Percentiles rank a stretch among this genome's conserved stretches.
phyloP scores from a whole-genome alignment of 805 yeast genomes.

The Ogataea allantospora region DNA sequence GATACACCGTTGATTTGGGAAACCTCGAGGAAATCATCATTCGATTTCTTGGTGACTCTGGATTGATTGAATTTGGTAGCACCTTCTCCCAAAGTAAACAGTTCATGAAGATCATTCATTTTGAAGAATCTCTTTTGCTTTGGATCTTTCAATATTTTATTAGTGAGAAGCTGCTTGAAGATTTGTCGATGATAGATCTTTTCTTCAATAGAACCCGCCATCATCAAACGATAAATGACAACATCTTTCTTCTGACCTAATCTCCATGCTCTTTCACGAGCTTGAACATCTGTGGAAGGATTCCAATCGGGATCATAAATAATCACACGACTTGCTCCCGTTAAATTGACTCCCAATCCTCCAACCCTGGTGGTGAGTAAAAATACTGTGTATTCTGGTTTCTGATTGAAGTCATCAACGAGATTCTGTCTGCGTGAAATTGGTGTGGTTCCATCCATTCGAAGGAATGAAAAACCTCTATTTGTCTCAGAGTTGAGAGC shows the following conservation, averaged over 20 bases:
- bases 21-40: constrained; percentile 68
- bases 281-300: constrained; percentile 96
- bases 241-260: constrained; percentile 93
- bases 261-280: constrained; percentile 96
- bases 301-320: constrained; percentile 99
- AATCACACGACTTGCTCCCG: constrained; percentile 93
- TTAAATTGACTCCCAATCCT: constrained; percentile 88
- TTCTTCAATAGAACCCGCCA: constrained; percentile 94
- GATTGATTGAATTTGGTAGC: constrained; percentile 65
- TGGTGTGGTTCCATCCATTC: constrained; percentile 95
- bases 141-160: constrained; percentile 92
- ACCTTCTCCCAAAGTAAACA: constrained; percentile 81
- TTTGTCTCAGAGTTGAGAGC: constrained; percentile 34
- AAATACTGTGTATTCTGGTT: constrained; percentile 59
- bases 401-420: constrained; percentile 77
- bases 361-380: constrained; percentile 93
- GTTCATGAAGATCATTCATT: constrained; percentile 84
- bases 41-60: constrained; percentile 33
- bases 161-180: constrained; percentile 89
- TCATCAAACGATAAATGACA: constrained; percentile 84
- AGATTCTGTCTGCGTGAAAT: constrained; percentile 72
- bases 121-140: constrained; percentile 92
- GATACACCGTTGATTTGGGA: constrained; percentile 71
- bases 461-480: constrained; percentile 47
- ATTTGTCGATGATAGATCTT: constrained; percentile 96